These are phyloP conservation scores for Porogramme epimiltina DNA, from an alignment of 1,284 basidiomycete genomes.

Conservation along the genomic window DNA sequence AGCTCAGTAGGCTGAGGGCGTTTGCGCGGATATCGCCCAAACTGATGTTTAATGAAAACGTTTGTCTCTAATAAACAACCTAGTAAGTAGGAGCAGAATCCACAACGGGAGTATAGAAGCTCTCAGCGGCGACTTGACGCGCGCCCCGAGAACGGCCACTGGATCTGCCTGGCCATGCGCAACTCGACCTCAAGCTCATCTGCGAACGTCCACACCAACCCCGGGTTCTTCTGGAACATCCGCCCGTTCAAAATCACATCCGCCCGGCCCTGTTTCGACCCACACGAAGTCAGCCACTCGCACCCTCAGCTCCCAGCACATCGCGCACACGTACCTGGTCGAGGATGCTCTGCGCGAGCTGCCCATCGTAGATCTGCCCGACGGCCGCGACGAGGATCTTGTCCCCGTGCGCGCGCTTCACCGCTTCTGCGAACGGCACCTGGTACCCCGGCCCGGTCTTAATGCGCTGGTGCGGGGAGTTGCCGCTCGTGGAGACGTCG, in stretches of 20 bases:
- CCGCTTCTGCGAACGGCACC: slow-evolving; percentile 47
- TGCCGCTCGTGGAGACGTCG: slow-evolving; percentile 55
- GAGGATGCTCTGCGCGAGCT: slow-evolving; percentile 61
- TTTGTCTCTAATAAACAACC: too few relatives aligned
- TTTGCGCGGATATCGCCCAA: too few relatives aligned
- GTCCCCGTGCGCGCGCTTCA: slow-evolving; percentile 43
- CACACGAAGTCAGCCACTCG: too few relatives aligned
- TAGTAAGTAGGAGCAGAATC: too few relatives aligned
- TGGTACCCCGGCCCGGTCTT: slow-evolving; percentile 39
- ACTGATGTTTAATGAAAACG: too few relatives aligned
- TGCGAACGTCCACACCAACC: slow-evolving; percentile 48
- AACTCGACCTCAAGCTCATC: slow-evolving; percentile 52
- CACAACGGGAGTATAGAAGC: too few relatives aligned
- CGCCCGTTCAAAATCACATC: slow-evolving; percentile 50
- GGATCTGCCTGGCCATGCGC: slow-evolving; percentile 47
- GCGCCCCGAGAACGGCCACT: slow-evolving; percentile 44
- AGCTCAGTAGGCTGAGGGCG: too few relatives aligned
- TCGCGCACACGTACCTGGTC: slow-evolving; percentile 38
- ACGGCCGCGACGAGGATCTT: slow-evolving; percentile 54
- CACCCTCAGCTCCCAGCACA: too few relatives aligned
- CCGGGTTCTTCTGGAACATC: slow-evolving; percentile 58
- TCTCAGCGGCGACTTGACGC: too few relatives aligned
- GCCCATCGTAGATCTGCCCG: slow-evolving; percentile 57
- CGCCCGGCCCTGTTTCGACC: slow-evolving; percentile 26
- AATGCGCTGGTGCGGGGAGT: slow-evolving; percentile 33